Base-by-base conservation (phyloP, 495 filamentous ascomycete genomes). In the Clavariopsis aquatica region DNA sequence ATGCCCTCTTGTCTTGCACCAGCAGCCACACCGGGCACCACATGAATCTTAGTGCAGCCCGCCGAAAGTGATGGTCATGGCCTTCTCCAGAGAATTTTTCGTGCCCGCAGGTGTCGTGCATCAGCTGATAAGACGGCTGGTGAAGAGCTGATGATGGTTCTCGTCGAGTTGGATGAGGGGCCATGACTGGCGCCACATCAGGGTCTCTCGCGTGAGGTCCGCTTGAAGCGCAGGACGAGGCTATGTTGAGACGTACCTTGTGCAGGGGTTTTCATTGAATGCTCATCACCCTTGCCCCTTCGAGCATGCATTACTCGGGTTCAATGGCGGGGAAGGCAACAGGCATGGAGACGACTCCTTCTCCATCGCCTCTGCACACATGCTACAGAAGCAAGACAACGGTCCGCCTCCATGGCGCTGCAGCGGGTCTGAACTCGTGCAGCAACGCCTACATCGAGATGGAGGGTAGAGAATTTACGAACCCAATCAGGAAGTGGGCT, bases 211-310 rank as follows among this genome's bases (percentile, higher is more conserved):
- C 34, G 22, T n/a, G 46, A 51, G 34, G 49, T 23, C 49, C 56
- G 63, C 63, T 47, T 60, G 49, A 26, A 53, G 63, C 57, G 63
- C 63, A 36, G 49, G 57, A 54, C 55, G 26, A 28, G 54, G 41
- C 13, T 57, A 26, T 36, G 10, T 57, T 60, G 49, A 24, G 34
- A 60, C 26, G 49, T 46, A 47, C 63, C 20, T 20, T 1, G 31
- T n/a, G 63, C 56, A 54, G 46, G 57, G 63, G 63, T 60, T 19
- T 60, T 66, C 57, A 66, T 66, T 61, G 63, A 66, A 55, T 54
- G 56, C 47, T 38, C 8, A 55, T 51, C 47, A 55, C 36, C 63
- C 51, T 54, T 54, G 1, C 63, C 63, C 1, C 29, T 45, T 66
- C 56, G 57, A 31, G 38, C 22, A n/a, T 29, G 24, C 56, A 60